A percentile compares a stretch with the other conserved stretches of the same genome.
Evolutionary conservation across 441 rosid species (phyloP).

Genomic region (Melastoma candidum): DNA sequence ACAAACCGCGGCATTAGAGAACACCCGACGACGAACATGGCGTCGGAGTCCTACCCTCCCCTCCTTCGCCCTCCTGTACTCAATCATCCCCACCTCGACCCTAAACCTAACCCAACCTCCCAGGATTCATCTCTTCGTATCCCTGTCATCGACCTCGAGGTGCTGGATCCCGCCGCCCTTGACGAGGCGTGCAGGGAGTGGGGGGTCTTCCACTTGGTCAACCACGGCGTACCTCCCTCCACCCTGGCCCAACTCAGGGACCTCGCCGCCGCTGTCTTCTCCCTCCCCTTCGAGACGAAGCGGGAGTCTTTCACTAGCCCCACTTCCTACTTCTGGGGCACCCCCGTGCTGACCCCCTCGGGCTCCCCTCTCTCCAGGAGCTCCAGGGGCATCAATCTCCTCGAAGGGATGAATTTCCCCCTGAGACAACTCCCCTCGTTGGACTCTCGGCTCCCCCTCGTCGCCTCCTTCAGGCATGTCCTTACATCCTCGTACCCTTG

Average conservation of each 20-base stretch:
- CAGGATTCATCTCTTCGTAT: too few relatives aligned
- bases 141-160: too few relatives aligned
- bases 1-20: too few relatives aligned
- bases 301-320: constrained; percentile 26
- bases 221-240: constrained; percentile 50
- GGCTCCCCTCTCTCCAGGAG: constrained; percentile 35
- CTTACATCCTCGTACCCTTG: neutral
- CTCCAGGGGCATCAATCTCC: constrained; percentile 28
- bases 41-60: too few relatives aligned
- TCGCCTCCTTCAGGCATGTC: constrained; percentile 49
- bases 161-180: too few relatives aligned
- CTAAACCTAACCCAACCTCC: too few relatives aligned
- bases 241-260: constrained; percentile 31
- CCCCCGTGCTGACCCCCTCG: constrained; percentile 41
- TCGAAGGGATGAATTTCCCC: constrained; percentile 57
- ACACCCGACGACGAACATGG: too few relatives aligned
- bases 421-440: constrained; percentile 30
- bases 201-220: constrained; percentile 64
- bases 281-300: constrained; percentile 45
- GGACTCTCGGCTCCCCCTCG: constrained; percentile 17
- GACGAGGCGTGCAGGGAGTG: constrained; percentile 7
- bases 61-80: too few relatives aligned
- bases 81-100: too few relatives aligned
- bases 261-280: constrained; percentile 29
- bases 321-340: constrained; percentile 67